A percentile compares a stretch with the other conserved stretches of the same genome.
Evolutionary conservation across 306 rosid genomes (phyloP).

Genomic region (Astragalus membranaceus): DNA sequence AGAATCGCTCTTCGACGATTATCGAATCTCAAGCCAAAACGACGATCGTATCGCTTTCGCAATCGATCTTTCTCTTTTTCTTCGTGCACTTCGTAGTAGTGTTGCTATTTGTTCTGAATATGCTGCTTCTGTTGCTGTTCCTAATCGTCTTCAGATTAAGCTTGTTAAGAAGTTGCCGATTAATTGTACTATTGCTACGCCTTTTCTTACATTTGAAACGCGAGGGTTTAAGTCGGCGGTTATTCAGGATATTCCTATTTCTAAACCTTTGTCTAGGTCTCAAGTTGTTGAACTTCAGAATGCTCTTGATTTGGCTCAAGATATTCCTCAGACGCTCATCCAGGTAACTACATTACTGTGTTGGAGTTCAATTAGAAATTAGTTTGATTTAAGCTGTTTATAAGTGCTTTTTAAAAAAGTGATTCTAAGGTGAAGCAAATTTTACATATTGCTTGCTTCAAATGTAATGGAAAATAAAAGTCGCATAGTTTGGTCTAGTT

Average conservation of each 20-base stretch:
- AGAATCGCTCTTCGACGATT: slow-evolving; percentile 72
- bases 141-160: slow-evolving; percentile 71
- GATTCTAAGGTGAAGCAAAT: neutral
- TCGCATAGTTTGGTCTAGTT: too few species aligned
- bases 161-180: slow-evolving; percentile 72
- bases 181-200: slow-evolving; percentile 59
- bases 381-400: neutral
- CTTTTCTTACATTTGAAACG: slow-evolving; percentile 78
- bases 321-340: slow-evolving; percentile 80
- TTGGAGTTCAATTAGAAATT: neutral
- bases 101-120: slow-evolving; percentile 65
- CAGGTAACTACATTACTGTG: slow-evolving; percentile 23
- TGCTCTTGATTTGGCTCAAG: slow-evolving; percentile 80
- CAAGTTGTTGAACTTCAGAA: slow-evolving; percentile 73
- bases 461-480: too few species aligned
- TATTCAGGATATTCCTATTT: slow-evolving; percentile 86
- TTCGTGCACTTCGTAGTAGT: slow-evolving; percentile 84
- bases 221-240: slow-evolving; percentile 77
- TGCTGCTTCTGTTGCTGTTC: neutral
- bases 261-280: slow-evolving; percentile 65
- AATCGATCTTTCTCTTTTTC: slow-evolving; percentile 74
- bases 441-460: too few species aligned
- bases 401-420: too few species aligned
- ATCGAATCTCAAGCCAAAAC: slow-evolving; percentile 75
- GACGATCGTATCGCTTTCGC: slow-evolving; percentile 83